Percentiles rank a stretch among this genome's conserved stretches.
Conservation (phyloP, 2,329 filamentous ascomycete genomes). For the Pseudopithomyces maydicus region DNA sequence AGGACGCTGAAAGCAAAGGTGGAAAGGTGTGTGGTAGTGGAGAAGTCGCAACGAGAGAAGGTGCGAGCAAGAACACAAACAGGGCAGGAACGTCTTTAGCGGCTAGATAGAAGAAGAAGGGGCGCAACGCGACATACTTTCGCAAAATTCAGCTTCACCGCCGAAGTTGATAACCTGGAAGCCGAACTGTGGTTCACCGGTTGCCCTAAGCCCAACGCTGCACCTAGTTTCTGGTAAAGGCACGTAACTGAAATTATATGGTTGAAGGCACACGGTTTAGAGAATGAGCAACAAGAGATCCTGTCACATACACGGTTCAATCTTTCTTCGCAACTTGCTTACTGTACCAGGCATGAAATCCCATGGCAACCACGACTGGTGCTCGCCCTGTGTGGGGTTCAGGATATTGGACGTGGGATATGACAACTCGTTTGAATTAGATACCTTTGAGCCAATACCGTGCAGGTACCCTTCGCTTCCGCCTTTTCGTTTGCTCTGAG, state of each 20-base stretch:
- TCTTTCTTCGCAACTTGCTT: neutral
- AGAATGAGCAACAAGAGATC: too few species aligned
- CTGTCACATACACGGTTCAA: neutral
- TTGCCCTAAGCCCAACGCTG: neutral
- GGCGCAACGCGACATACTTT: neutral
- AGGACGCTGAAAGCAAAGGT: conserved; percentile 8
- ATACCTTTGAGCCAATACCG: conserved; percentile 1
- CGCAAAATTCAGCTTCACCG: neutral
- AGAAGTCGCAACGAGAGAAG: neutral
- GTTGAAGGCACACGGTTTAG: too few species aligned
- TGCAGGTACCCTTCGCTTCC: conserved; percentile 26
- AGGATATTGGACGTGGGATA: conserved; percentile 16
- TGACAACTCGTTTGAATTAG: conserved; percentile 16
- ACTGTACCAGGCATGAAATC: too few species aligned
- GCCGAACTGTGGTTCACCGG: neutral
- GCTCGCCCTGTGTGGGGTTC: conserved; percentile 4
- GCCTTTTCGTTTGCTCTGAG: conserved; percentile 7
- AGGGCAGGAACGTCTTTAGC: neutral
- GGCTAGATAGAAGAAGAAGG: conserved; percentile 11
- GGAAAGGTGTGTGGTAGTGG: conserved; percentile 8
- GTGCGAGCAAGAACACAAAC: neutral
- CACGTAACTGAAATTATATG: neutral
- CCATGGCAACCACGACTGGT: neutral
- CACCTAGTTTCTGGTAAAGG: neutral
- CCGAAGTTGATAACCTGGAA: neutral